phyloP scores from a whole-genome alignment of 2,329 filamentous ascomycete species.

The Fusarium falciforme region DNA sequence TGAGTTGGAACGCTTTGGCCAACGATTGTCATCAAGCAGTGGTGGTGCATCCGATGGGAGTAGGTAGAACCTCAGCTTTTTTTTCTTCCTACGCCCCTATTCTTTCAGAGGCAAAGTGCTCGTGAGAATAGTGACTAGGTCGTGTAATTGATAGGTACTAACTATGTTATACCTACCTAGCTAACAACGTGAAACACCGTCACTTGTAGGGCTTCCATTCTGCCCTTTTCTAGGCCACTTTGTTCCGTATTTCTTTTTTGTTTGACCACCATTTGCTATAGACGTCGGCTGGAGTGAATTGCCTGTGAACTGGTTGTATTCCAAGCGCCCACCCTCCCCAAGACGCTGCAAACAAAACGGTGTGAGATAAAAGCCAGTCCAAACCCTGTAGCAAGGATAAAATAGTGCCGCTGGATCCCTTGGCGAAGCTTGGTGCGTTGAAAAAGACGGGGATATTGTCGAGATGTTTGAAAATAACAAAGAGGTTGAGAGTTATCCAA shows the following conservation, averaged over 20 bases:
- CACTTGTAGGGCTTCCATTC: not conserved
- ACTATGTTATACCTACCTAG: too few species aligned
- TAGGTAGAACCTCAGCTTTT: not conserved
- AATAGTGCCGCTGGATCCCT: accelerated
- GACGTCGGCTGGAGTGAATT: constrained; percentile 7
- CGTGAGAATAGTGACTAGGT: too few species aligned
- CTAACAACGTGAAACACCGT: not conserved
- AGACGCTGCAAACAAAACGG: not conserved
- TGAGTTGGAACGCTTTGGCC: not conserved
- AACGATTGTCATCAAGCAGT: not conserved
- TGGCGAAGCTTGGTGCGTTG: not conserved
- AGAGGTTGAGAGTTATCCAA: constrained; percentile 47
- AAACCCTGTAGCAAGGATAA: not conserved
- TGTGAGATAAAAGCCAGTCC: constrained; percentile 5
- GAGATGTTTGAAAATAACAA: constrained; percentile 42
- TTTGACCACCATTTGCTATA: not conserved
- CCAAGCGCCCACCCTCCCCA: constrained; percentile 7
- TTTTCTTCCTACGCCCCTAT: too few species aligned
- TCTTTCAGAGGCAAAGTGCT: too few species aligned
- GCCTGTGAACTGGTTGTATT: not conserved
- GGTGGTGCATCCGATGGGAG: not conserved
- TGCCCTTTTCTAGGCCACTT: not conserved
- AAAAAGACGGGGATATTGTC: constrained; percentile 48
- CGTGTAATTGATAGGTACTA: too few species aligned
- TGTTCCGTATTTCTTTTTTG: accelerated